Evolutionary conservation across 345 rosid genomes (phyloP).

Genomic region (Acer saccharum): DNA sequence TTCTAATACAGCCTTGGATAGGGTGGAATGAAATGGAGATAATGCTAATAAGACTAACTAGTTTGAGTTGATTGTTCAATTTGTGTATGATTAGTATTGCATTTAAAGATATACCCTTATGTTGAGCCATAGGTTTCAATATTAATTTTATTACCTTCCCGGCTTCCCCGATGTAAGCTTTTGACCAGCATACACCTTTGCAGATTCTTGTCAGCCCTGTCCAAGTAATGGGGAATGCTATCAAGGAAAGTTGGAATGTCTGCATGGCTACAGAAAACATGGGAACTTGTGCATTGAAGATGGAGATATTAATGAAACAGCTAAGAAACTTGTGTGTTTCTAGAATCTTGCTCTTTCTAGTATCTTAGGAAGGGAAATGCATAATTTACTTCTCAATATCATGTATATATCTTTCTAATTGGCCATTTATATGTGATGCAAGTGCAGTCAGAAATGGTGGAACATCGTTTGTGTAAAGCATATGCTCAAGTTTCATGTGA

Average conservation of each 20-base stretch:
- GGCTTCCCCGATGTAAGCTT: neutral
- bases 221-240: conserved; percentile 68
- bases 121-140: neutral
- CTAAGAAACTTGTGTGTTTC: conserved; percentile 72
- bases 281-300: conserved; percentile 79
- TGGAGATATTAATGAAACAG: conserved; percentile 67
- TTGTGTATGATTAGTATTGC: neutral
- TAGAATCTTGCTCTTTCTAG: conserved; percentile 34
- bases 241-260: conserved; percentile 70
- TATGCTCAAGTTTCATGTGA: conserved; percentile 67
- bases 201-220: conserved; percentile 84
- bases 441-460: conserved; percentile 59
- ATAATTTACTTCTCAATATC: neutral
- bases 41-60: neutral
- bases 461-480: conserved; percentile 55
- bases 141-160: neutral
- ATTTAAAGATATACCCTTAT: neutral
- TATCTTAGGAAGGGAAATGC: conserved; percentile 9
- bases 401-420: conserved; percentile 21
- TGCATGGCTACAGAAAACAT: conserved; percentile 57
- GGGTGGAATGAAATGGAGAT: conserved; percentile 6
- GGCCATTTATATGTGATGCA: conserved; percentile 23
- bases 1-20: too few relatives aligned
- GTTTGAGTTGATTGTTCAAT: neutral
- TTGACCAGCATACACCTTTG: conserved; percentile 4